Evolutionary conservation across 2,329 filamentous ascomycete species (phyloP).

Genomic region (Laburnicola sp.): DNA sequence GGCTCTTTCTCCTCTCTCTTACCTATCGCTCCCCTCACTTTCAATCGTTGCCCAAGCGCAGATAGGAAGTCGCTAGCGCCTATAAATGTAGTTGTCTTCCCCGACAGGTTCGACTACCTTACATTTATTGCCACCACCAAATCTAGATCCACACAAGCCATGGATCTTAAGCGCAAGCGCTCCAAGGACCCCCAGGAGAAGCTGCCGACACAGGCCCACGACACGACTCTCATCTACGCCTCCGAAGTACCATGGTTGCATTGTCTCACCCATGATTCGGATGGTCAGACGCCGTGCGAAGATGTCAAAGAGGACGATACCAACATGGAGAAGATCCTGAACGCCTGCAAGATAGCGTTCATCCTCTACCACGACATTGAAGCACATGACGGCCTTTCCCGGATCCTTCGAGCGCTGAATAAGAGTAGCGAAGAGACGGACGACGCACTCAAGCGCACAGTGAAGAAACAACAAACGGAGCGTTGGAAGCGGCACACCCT

Average conservation of each 20-base stretch:
- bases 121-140: not conserved
- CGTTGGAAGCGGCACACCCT: conserved; percentile 6
- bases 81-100: not conserved
- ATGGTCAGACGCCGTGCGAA: not conserved
- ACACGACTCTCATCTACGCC: conserved; percentile 1
- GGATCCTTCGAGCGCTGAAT: not conserved
- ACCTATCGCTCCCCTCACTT: too few relatives aligned
- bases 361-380: conserved; percentile 8
- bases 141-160: not conserved
- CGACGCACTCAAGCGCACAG: not conserved
- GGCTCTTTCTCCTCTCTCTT: too few relatives aligned
- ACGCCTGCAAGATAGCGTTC: conserved; percentile 7
- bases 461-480: not conserved
- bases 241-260: conserved; percentile 2
- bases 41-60: too few relatives aligned
- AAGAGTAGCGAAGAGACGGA: not conserved
- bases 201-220: not conserved
- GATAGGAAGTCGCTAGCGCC: too few relatives aligned
- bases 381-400: not conserved
- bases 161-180: conserved; percentile 1
- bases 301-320: not conserved
- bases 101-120: not conserved
- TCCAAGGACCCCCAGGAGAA: not conserved
- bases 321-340: not conserved
- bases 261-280: not conserved